These are phyloP conservation scores for Mycogone perniciosa DNA, from an alignment of 2,329 filamentous ascomycete genomes.

Conservation along the genomic window DNA sequence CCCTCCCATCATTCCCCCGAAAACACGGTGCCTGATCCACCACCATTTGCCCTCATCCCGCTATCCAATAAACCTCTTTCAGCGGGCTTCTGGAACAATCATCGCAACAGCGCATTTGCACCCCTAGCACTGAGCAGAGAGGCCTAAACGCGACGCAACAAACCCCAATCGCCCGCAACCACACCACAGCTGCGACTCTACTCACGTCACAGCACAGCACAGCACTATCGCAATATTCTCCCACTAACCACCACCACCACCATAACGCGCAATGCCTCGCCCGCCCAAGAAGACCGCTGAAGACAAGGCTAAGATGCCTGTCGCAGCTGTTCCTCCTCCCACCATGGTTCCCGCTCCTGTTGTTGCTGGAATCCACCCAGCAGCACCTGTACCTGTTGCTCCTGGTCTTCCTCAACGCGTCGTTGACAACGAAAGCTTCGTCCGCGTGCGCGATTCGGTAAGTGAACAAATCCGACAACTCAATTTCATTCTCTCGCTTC, in stretches of 20 bases:
- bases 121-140: not conserved
- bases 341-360: conserved; percentile 33
- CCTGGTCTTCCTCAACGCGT: conserved; percentile 27
- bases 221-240: not conserved
- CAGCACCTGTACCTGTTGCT: conserved; percentile 13
- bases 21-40: conserved; percentile 14
- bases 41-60: conserved; percentile 15
- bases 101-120: conserved; percentile 6
- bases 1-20: conserved; percentile 22
- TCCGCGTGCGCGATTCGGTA: conserved; percentile 76
- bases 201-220: not conserved
- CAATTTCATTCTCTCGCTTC: not conserved
- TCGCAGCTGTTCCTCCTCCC: conserved; percentile 30
- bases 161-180: not conserved
- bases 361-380: conserved; percentile 14
- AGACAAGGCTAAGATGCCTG: conserved; percentile 31
- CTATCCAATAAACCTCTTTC: conserved; percentile 9
- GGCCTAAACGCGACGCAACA: not conserved
- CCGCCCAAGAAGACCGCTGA: conserved; percentile 38
- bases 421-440: conserved; percentile 69
- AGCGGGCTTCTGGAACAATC: conserved; percentile 8
- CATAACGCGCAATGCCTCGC: conserved; percentile 35
- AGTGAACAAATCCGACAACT: conserved; percentile 31
- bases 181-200: not conserved
- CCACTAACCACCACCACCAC: conserved; percentile 5